Conservation (phyloP, 2,329 filamentous ascomycete genomes). For the Calonectria pseudoreteaudii region DNA sequence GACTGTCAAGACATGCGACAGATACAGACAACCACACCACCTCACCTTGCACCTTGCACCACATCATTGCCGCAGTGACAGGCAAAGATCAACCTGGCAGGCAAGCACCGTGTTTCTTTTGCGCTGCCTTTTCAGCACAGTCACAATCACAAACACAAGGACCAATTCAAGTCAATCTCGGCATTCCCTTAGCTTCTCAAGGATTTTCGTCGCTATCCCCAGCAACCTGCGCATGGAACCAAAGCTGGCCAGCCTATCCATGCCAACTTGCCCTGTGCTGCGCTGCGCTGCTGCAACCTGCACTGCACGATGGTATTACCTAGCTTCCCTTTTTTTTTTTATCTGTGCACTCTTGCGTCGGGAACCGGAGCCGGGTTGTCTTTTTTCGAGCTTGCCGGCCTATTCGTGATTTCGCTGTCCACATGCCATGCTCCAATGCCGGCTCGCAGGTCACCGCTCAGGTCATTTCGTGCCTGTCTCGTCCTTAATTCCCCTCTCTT, state of each 20-base stretch:
- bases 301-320: conserved; percentile 15
- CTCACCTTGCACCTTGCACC: neutral
- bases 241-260: neutral
- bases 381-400: neutral
- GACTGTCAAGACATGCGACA: conserved; percentile 11
- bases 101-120: conserved; percentile 5
- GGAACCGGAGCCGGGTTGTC: conserved; percentile 26
- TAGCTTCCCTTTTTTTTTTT: conserved; percentile 16
- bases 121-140: neutral
- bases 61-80: conserved; percentile 1
- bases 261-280: neutral
- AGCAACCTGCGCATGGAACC: neutral
- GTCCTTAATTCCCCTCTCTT: conserved; percentile 1
- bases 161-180: conserved; percentile 1
- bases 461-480: conserved; percentile 2
- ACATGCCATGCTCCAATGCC: conserved; percentile 7
- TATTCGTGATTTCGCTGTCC: neutral
- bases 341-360: conserved; percentile 21
- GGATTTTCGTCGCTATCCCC: conserved; percentile 8
- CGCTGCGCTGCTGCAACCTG: neutral
- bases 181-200: conserved; percentile 18
- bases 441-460: conserved; percentile 9
- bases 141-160: conserved; percentile 1
- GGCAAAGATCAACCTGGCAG: neutral
- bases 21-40: conserved; percentile 8